These are phyloP conservation scores for Phaeosphaeria sp. DNA, from an alignment of 2,329 filamentous ascomycete species.

Conservation along the genomic window DNA sequence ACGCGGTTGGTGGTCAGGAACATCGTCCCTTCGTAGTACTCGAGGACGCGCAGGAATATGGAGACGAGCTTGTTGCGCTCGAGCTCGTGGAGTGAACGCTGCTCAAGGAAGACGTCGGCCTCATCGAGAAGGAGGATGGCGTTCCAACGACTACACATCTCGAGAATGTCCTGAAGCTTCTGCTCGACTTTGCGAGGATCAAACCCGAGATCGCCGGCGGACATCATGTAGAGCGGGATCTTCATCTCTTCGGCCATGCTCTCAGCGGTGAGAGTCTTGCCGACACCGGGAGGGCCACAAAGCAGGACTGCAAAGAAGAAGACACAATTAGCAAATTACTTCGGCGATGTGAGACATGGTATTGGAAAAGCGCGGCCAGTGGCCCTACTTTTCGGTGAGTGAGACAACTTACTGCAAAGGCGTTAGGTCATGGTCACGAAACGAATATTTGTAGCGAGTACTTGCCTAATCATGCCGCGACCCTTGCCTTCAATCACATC, in stretches of 20 bases:
- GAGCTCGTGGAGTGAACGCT: constrained; percentile 49
- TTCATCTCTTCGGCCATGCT: constrained; percentile 27
- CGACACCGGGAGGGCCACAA: constrained; percentile 35
- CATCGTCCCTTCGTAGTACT: constrained; percentile 44
- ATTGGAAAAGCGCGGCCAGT: too few species aligned
- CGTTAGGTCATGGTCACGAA: too few species aligned
- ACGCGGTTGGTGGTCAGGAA: constrained; percentile 47
- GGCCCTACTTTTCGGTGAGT: too few species aligned
- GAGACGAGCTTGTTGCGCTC: constrained; percentile 50
- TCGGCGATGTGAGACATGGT: too few species aligned
- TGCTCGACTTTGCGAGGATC: constrained; percentile 63
- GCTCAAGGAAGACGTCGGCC: constrained; percentile 63
- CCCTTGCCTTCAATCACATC: constrained; percentile 58
- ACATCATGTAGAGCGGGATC: constrained; percentile 67
- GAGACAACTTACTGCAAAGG: too few species aligned
- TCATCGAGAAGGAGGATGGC: constrained; percentile 75
- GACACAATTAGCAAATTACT: too few species aligned
- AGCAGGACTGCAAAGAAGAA: too few species aligned
- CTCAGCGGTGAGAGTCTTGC: constrained; percentile 34
- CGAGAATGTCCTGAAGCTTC: constrained; percentile 80
- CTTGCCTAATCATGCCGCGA: constrained; percentile 36
- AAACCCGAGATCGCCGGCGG: constrained; percentile 76
- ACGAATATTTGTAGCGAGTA: too few species aligned
- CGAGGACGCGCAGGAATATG: constrained; percentile 44
- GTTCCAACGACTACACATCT: constrained; percentile 73